Conservation (phyloP, 2,329 filamentous ascomycete genomes). For the Talaromyces sp. region DNA sequence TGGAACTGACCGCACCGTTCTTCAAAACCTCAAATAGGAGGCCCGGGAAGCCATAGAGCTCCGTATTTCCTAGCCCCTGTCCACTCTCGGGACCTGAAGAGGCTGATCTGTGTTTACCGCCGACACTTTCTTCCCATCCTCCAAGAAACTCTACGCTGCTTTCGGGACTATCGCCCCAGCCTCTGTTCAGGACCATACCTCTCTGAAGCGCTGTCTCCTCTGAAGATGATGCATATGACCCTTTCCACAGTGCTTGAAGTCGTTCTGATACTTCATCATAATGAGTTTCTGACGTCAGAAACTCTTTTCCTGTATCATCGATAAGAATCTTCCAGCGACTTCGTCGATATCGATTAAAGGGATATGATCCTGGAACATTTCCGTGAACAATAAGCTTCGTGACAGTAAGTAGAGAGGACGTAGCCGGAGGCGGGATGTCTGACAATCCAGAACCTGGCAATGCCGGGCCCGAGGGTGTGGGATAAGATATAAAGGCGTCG, state of each 20-base stretch:
- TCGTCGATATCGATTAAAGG: slow-evolving; percentile 90
- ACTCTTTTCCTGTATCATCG: slow-evolving; percentile 39
- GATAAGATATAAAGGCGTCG: slow-evolving; percentile 84
- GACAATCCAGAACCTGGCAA: slow-evolving; percentile 54
- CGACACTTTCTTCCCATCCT: slow-evolving; percentile 75
- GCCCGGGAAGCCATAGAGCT: slow-evolving; percentile 89
- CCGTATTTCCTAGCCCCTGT: slow-evolving; percentile 68
- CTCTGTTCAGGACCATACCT: slow-evolving; percentile 82
- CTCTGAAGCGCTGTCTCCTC: slow-evolving; percentile 56
- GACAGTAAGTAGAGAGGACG: slow-evolving; percentile 68
- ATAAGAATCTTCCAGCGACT: slow-evolving; percentile 77
- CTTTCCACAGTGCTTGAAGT: slow-evolving; percentile 69
- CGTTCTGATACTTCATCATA: slow-evolving; percentile 71
- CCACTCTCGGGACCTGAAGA: slow-evolving; percentile 46
- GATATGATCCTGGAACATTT: slow-evolving; percentile 92
- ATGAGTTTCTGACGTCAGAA: slow-evolving; percentile 70
- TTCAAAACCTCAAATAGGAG: slow-evolving; percentile 93
- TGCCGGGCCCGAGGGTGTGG: slow-evolving; percentile 62
- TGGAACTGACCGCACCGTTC: slow-evolving; percentile 83
- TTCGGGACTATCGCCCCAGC: slow-evolving; percentile 87
- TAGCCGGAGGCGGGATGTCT: slow-evolving; percentile 32
- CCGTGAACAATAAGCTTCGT: slow-evolving; percentile 92
- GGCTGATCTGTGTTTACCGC: slow-evolving; percentile 45
- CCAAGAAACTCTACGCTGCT: slow-evolving; percentile 84
- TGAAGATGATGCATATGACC: slow-evolving; percentile 58